Base-by-base conservation (phyloP, 78 protist genomes). In the Polysphondylium violaceum region DNA sequence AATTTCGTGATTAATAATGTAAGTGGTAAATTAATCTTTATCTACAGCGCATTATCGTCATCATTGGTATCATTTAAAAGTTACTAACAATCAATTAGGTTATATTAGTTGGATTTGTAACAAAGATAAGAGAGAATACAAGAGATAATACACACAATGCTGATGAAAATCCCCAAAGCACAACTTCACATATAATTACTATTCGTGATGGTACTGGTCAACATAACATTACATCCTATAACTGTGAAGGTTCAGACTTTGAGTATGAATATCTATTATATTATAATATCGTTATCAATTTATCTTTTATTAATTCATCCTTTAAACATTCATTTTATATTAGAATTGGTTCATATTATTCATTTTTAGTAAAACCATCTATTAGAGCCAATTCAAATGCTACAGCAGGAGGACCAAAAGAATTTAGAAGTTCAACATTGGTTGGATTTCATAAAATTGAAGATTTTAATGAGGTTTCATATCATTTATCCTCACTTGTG, bases 181-280 rank as follows among this genome's bases (percentile, higher is more conserved):
- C n/a, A n/a, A n/a, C n/a, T n/a, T n/a, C n/a, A n/a, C n/a, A n/a
- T n/a, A n/a, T n/a, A n/a, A n/a, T n/a, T n/a, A n/a, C n/a, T n/a
- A 40, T 65, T 65, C 21, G 51, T 38, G 73, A 65, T 65, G 73
- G 73, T 38, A 38, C 51, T 36, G 43, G 51, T n/a, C 51, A 65
- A 38, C 31, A 38, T 29, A 65, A 38, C 12, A 38, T 65, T 38
- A 31, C 71, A 25, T 33, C 35, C 6, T 38, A 43, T 27, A 12
- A n/a, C 16, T 33, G 33, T 61, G 69, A 43, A 27, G 27, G 65
- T 33, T n/a, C 4, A 61, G 1, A 21, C 43, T 6, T 19, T 4
- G 25, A 4, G 16, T 38, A 63, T 33, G 38, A 25, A 14, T 17
- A 23, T 61, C n/a, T n/a, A n/a, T n/a, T n/a, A n/a, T n/a, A n/a